Base-by-base conservation (phyloP, 2,329 filamentous ascomycete species). In the Trichophyton schoenleinii region DNA sequence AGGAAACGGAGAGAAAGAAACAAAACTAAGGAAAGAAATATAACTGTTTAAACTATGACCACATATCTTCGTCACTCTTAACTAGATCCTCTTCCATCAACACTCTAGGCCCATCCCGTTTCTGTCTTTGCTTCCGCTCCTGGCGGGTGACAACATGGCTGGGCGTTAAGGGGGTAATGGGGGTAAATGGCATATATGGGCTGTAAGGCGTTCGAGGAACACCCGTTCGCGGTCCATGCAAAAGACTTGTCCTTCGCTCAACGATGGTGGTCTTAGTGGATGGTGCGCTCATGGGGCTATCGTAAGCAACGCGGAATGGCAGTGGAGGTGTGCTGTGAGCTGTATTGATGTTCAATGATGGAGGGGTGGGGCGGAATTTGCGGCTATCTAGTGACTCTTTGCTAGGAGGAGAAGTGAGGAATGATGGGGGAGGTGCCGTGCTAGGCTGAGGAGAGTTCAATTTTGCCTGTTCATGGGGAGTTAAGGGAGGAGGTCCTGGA, bases 401-500 rank as follows among this genome's bases (percentile, higher is more conserved):
- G 34, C 49, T 48, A 28, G 42, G 38, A 22, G 58, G 49, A 55
- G 49, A 55, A 36, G 49, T 28, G 18, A 55, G 41, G 22, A 49
- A 62, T 63, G 48, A 28, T 11, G 59, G 61, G 58, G 48, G 52
- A n/a, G 34, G 36, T n/a, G 44, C 28, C 49, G 41, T 41, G 15
- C 46, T 59, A 31, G 55, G 18, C 3, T 34, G 49, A 22, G 58
- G 58, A n/a, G 42, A 59, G 58, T 64, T 22, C 65, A 59, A 11
- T 66, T 61, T 52, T 57, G 41, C 60, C 46, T 63, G 70, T 53
- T 70, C 66, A 11, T 67, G 62, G 3, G 81, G 80, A 3, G 79
- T 78, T 5, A 76, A 76, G n/a, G 82, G 82, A 1, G 82, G 80
- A 6, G 79, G 77, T 1, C 80, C 78, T 0, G 80, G 80, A 55